Conservation (phyloP, 208 protist genomes). For the Leishmania gerbilli region DNA sequence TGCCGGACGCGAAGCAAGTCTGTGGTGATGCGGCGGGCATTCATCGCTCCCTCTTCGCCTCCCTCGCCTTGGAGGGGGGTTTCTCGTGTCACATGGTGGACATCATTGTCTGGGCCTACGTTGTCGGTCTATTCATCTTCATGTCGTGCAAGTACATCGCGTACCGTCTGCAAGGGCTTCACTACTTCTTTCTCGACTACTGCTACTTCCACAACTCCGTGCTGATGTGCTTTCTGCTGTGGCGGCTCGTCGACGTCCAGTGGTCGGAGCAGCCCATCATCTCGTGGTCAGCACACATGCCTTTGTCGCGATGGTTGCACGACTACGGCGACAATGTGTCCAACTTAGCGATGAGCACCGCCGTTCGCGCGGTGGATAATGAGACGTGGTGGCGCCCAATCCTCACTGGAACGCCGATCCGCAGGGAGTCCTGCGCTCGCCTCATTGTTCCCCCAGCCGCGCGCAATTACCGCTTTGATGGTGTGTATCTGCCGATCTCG, state of each 20-base stretch:
- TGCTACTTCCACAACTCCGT: constrained; percentile 76
- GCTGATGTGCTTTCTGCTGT: constrained; percentile 58
- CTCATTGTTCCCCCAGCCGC: constrained; percentile 20
- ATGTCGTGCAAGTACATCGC: constrained; percentile 65
- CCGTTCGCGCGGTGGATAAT: not conserved
- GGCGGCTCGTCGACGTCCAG: constrained; percentile 51
- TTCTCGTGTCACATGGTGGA: constrained; percentile 68
- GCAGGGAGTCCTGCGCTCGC: constrained; percentile 15
- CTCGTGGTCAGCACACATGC: constrained; percentile 39
- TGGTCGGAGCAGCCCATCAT: constrained; percentile 56
- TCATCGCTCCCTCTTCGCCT: constrained; percentile 29
- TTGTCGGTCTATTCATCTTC: constrained; percentile 45
- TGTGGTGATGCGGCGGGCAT: constrained; percentile 16
- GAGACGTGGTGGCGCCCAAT: constrained; percentile 25
- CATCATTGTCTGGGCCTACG: constrained; percentile 69
- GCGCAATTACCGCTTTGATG: constrained; percentile 32
- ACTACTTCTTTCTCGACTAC: constrained; percentile 81
- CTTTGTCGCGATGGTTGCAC: constrained; percentile 16
- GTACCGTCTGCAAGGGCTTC: constrained; percentile 54
- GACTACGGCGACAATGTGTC: not conserved
- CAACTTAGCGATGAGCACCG: not conserved
- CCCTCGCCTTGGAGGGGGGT: constrained; percentile 34
- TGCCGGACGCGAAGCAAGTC: constrained; percentile 8
- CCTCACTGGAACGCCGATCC: constrained; percentile 21
- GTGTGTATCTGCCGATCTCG: constrained; percentile 51